Base-by-base conservation (phyloP, 2,329 filamentous ascomycete species). In the Thielaviopsis populi region DNA sequence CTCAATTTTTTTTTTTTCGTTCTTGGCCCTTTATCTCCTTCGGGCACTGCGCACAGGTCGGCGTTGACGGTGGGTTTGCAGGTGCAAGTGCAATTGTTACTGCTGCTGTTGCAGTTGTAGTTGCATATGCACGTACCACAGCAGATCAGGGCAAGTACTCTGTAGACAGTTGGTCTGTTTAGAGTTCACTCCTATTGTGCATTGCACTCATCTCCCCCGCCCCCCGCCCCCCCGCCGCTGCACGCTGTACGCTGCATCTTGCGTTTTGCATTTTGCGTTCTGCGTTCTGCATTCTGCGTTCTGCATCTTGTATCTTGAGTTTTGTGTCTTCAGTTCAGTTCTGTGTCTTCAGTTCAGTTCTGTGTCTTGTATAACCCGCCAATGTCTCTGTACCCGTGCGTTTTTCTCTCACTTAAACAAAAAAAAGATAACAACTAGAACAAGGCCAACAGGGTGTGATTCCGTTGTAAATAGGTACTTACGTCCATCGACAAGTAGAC, bases 101-200 rank as follows among this genome's bases (percentile, higher is more conserved):
- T 30, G 50, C 50, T 17, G 19, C 27, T 53, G 41, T 8, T 46
- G 50, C 27, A 13, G 27, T 33, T 54, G 50, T 7, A 33, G 4
- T n/a, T 33, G 27, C 50, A 56, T 3, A 56, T 56, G 50, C 50
- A 56, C 50, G 15, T 15, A 11, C 50, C 50, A 13, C 30, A 33
- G 50, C 30, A 56, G 50, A 56, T 56, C 50, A 56, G 50, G 50
- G 50, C 50, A 56, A 56, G 50, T 56, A 56, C 27, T 56, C 24
- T 56, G 50, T 56, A 56, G 50, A 56, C 50, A 50, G 46, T 50
- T 50, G 46, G 46, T 50, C 46, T 17, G 24, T 50, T 50, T 50
- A 50, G 46, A 50, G 46, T 50, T 50, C 46, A 50, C 46, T 50
- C 46, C 46, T 15, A 27, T 50, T 50, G 46, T 50, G 46, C 46